A percentile compares a stretch with the other conserved stretches of the same genome.
These are phyloP conservation scores for Trametes meyenii DNA, from an alignment of 768 basidiomycete genomes.

Conservation along the genomic window DNA sequence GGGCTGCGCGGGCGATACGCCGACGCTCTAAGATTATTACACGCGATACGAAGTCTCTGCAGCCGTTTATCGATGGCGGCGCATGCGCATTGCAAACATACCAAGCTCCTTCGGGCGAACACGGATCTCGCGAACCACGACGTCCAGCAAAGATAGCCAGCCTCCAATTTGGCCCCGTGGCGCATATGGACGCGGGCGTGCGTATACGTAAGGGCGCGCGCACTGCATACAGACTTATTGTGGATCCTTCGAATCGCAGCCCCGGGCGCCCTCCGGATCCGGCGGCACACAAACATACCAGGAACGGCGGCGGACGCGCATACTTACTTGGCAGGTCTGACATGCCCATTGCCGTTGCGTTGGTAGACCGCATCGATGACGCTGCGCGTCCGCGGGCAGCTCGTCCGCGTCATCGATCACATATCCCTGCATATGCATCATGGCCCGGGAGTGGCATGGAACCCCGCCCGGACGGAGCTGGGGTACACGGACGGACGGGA, in stretches of 20 bases:
- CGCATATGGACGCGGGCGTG: too few species aligned
- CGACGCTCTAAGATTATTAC: too few species aligned
- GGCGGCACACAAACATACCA: too few species aligned
- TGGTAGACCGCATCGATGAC: neutral
- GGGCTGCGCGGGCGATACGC: too few species aligned
- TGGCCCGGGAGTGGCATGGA: neutral
- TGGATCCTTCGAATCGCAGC: too few species aligned
- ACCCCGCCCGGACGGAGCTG: conserved; percentile 1
- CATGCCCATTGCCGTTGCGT: too few species aligned
- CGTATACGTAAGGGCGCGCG: too few species aligned
- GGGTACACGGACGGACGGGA: neutral
- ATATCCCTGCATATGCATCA: neutral
- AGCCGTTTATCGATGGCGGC: conserved; percentile 4
- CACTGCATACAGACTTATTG: too few species aligned
- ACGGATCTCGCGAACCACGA: conserved; percentile 7
- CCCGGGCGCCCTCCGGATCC: too few species aligned
- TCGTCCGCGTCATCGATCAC: neutral
- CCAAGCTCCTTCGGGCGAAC: neutral
- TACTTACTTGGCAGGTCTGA: too few species aligned
- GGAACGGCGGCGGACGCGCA: too few species aligned
- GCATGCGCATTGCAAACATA: neutral
- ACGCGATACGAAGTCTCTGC: neutral
- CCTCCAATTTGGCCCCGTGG: neutral
- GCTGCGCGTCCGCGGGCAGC: neutral
- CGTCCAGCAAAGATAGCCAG: neutral